A percentile compares a stretch with the other conserved stretches of the same genome.
These are phyloP conservation scores for Ogataea wickerhamii DNA, from an alignment of 805 yeast genomes.

Conservation along the genomic window DNA sequence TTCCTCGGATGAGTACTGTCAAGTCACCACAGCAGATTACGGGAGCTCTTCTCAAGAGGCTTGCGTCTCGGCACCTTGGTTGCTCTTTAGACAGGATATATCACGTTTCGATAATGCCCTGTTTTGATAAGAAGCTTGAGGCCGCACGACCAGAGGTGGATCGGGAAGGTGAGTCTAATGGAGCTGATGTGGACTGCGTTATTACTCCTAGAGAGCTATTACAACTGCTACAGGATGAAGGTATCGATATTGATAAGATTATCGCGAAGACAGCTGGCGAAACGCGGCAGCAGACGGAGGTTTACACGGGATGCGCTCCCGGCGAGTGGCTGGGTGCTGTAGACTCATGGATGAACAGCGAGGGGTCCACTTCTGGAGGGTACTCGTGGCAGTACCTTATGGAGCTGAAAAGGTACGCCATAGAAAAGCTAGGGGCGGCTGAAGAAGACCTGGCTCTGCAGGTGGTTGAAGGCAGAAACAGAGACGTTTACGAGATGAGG, in stretches of 20 bases:
- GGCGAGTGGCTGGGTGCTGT: slow-evolving; percentile 54
- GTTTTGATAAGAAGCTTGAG: slow-evolving; percentile 94
- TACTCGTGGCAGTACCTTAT: slow-evolving; percentile 69
- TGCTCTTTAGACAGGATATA: slow-evolving; percentile 42
- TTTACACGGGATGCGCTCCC: slow-evolving; percentile 45
- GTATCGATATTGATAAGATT: slow-evolving; percentile 33
- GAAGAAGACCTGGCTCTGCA: slow-evolving; percentile 28
- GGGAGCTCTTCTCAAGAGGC: slow-evolving; percentile 66
- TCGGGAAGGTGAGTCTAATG: slow-evolving; percentile 14
- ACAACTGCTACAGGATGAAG: slow-evolving; percentile 59
- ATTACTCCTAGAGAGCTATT: slow-evolving; percentile 86
- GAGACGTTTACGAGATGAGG: slow-evolving; percentile 70
- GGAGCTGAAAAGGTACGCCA: slow-evolving; percentile 29
- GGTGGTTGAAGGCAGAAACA: slow-evolving; percentile 62
- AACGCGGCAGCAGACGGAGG: slow-evolving; percentile 5
- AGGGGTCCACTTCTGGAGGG: slow-evolving; percentile 88
- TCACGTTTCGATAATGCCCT: slow-evolving; percentile 91
- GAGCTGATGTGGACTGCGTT: slow-evolving; percentile 83
- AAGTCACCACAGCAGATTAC: slow-evolving; percentile 94
- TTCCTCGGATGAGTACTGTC: slow-evolving; percentile 66
- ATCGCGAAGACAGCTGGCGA: background rate
- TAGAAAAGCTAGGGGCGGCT: slow-evolving; percentile 16
- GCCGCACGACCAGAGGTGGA: slow-evolving; percentile 78
- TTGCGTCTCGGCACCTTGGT: slow-evolving; percentile 37
- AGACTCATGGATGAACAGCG: slow-evolving; percentile 67